Evolutionary conservation across 345 rosid species (phyloP), one percentile per base, ranked within the genome.

Genomic region (Lagerstroemia speciosa): DNA sequence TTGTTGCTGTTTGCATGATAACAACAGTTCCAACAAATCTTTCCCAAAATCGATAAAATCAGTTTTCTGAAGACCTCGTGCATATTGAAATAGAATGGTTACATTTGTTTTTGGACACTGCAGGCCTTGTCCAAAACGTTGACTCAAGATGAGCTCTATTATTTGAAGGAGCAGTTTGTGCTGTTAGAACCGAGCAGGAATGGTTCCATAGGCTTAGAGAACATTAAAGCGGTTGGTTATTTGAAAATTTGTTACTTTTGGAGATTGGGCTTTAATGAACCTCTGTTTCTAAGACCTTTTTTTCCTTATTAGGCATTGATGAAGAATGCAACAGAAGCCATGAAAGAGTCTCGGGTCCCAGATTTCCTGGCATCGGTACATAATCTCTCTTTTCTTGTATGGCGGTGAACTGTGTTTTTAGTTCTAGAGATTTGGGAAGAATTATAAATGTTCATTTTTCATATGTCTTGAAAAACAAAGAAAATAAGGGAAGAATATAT

Each of bases 91-190:
- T 48, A 48, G 55, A 48, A 48, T 48, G 24, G 55, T 17, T 46
- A 48, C 26, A 40, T 52, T 33, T 53, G 38, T 33, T 45, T 71
- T 64, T 62, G 34, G 40, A 66, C 75, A 57, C 71, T 77, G 73
- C 90, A 94, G 99, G 96, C 97, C 27, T 75, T 94, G 63, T 88
- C 96, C 15, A 89, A 91, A 79, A 94, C 97, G 45, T 82, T 94
- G 82, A 84, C 93, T 2, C 86, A 70, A 34, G 93, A 94, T 74
- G 93, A 94, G 75, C 81, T 89, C 31, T 88, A 79, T 77, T 91
- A 89, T 79, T 79, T 93, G 78, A 85, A 80, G 78, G 92, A 87
- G 84, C 98, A 93, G 71, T 93, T 87, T 84, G 85, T 91, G 29
- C 71, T 89, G 62, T 71, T 93, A 40, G 94, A 91, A 77, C 98